Percentiles rank a stretch among this genome's conserved stretches.
Conservation (phyloP, 2,329 filamentous ascomycete genomes). For the Hymenoscyphus scutula region DNA sequence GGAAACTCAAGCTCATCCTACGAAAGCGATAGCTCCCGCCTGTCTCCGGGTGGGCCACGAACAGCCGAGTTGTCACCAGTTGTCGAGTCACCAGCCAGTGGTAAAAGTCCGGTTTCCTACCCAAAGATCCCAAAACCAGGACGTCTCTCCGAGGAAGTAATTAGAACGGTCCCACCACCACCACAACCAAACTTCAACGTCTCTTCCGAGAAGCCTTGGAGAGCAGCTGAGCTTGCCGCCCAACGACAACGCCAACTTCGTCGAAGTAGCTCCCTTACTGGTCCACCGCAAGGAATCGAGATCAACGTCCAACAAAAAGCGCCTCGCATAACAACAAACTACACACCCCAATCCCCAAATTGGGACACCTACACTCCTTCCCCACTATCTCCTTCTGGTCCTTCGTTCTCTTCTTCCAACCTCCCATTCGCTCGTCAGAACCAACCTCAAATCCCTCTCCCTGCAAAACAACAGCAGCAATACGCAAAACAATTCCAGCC, state of each 20-base stretch:
- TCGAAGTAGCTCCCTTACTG: constrained; percentile 10
- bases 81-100: constrained; percentile 31
- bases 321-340: background rate
- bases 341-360: constrained; percentile 8
- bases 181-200: constrained; percentile 24
- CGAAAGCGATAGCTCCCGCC: constrained; percentile 9
- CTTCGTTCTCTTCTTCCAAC: constrained; percentile 8
- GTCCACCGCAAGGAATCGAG: constrained; percentile 12
- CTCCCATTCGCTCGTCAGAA: constrained; percentile 5
- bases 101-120: constrained; percentile 31
- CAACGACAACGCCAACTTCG: constrained; percentile 21
- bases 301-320: constrained; percentile 7
- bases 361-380: constrained; percentile 12
- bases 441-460: background rate
- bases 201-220: constrained; percentile 24
- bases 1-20: constrained; percentile 20
- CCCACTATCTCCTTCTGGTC: constrained; percentile 6
- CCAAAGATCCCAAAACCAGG: constrained; percentile 30
- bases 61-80: constrained; percentile 31
- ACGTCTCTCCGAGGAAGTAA: constrained; percentile 19
- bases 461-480: background rate
- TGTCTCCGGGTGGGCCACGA: constrained; percentile 14
- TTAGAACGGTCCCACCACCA: constrained; percentile 25
- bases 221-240: constrained; percentile 28
- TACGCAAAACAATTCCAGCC: background rate